Percentiles rank a stretch among this genome's conserved stretches.
Conservation (phyloP, 352 stramenopile genomes). For the Discostella stelligera region DNA sequence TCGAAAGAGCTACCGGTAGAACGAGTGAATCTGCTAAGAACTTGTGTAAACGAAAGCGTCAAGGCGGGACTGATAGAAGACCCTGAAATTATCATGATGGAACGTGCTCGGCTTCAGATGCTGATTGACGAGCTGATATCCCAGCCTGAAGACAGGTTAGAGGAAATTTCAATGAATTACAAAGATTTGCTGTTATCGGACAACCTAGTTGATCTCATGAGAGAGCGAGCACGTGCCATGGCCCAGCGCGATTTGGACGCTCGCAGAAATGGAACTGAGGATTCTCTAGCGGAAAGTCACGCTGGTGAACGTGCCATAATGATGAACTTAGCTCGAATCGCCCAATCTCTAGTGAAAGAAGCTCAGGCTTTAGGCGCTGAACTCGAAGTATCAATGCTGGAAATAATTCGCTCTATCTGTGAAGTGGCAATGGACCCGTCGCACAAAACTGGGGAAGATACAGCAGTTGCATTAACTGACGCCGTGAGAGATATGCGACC, state of each 20-base stretch:
- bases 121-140: conserved; percentile 72
- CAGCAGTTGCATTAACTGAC: conserved; percentile 71
- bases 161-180: conserved; percentile 75
- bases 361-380: conserved; percentile 66
- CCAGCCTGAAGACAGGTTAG: conserved; percentile 71
- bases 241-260: conserved; percentile 60
- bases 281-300: conserved; percentile 46
- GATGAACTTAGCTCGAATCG: conserved; percentile 64
- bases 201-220: conserved; percentile 68
- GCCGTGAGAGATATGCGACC: conserved; percentile 77
- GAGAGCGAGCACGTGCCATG: conserved; percentile 66
- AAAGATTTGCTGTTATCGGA: conserved; percentile 80
- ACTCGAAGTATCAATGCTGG: conserved; percentile 75
- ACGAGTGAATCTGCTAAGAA: conserved; percentile 63
- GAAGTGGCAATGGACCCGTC: conserved; percentile 80
- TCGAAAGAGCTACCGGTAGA: conserved; percentile 53
- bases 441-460: conserved; percentile 75
- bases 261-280: conserved; percentile 36
- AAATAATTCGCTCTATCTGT: conserved; percentile 79
- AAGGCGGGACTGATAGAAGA: conserved; percentile 71
- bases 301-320: conserved; percentile 66
- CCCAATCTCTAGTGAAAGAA: conserved; percentile 75
- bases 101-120: conserved; percentile 66
- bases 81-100: conserved; percentile 54
- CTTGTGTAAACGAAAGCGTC: conserved; percentile 57